Evolutionary conservation across 2,329 filamentous ascomycete genomes (phyloP), one percentile per base, ranked within the genome.

Genomic region (Xylariomycetidae sp.): DNA sequence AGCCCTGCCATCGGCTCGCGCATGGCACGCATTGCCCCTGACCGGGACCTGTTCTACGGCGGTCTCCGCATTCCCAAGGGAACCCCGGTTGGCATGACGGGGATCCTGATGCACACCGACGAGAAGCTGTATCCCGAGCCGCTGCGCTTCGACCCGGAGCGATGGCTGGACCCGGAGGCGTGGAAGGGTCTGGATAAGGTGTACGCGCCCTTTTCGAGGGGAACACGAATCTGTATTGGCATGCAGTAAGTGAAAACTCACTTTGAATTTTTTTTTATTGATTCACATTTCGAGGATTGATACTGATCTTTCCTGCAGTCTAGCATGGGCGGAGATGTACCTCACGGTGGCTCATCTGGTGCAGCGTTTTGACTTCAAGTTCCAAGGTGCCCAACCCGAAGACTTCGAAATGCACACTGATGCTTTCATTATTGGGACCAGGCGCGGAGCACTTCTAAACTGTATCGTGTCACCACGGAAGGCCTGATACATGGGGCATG

Each of bases 211-310:
- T 31, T 34, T 19, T 38, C 32, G 4, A 27, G 22, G 22, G 31
- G 37, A 8, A 33, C 33, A n/a, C 27, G 33, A n/a, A 23, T 33
- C n/a, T 40, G 33, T 16, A 28, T 40, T 5, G 37, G 37, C n/a
- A 40, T 40, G 33, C 25, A 40, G 29, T 40, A 26, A 33, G 37
- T 36, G 12, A 5, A n/a, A 16, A 27, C 9, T 8, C n/a, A 15
- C 13, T 3, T 11, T 8, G 20, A 8, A 23, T 8, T 23, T 8
- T 23, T 8, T 23, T 23, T 23, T 23, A 23, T n/a, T 23, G n/a
- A 23, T 23, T 23, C 20, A n/a, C 20, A n/a, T 23, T 8, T 8
- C n/a, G n/a, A n/a, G n/a, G n/a, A n/a, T n/a, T n/a, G n/a, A n/a
- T n/a, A n/a, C n/a, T n/a, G n/a, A n/a, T n/a, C n/a, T n/a, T n/a